Conservation (phyloP, 2,329 filamentous ascomycete genomes). For the Colletotrichum trifolii region DNA sequence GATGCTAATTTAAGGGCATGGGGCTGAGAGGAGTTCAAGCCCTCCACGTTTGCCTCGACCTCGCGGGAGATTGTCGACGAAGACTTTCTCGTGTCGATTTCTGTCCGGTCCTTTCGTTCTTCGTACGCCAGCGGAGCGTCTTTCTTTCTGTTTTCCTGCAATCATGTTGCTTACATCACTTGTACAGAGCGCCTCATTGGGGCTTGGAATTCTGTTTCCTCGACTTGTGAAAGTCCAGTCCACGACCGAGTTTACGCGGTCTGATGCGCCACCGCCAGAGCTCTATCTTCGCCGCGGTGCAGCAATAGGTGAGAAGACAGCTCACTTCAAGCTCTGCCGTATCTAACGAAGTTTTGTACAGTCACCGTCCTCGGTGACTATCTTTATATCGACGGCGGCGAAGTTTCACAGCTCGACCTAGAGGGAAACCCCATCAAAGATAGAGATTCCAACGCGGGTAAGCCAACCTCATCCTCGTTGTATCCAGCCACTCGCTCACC, state of each 20-base stretch:
- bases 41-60: neutral
- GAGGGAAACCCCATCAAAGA: neutral
- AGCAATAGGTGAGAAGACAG: neutral
- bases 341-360: neutral
- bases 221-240: neutral
- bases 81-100: neutral
- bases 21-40: neutral
- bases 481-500: neutral
- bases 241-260: slow-evolving; percentile 1
- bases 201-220: slow-evolving; percentile 5
- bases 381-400: slow-evolving; percentile 52
- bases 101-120: neutral
- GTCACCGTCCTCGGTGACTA: slow-evolving; percentile 46
- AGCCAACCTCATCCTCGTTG: neutral
- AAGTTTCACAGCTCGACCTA: slow-evolving; percentile 40
- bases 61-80: no score
- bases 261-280: neutral
- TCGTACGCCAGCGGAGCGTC: neutral
- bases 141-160: neutral
- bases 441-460: slow-evolving; percentile 22
- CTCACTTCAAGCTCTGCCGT: no score
- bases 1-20: neutral
- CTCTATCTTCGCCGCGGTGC: slow-evolving; percentile 4
- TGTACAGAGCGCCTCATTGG: neutral
- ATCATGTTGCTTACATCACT: neutral